Conservation (phyloP, 2,329 filamentous ascomycete species). For the Corinectria fuckeliana region DNA sequence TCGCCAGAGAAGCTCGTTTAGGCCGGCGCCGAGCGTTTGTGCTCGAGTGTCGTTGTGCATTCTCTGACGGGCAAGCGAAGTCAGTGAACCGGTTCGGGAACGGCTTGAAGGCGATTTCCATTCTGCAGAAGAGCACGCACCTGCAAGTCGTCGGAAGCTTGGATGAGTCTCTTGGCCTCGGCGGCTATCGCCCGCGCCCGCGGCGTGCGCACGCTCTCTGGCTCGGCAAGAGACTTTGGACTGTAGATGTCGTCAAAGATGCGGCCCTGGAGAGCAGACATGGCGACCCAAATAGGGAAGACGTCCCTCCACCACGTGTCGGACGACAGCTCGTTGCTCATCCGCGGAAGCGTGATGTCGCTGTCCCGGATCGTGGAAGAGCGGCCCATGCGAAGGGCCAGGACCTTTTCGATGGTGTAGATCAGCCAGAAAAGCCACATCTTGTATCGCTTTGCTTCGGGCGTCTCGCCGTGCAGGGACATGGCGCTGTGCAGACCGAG, state of each 20-base stretch:
- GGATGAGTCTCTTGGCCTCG: conserved; percentile 13
- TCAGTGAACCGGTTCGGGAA: not conserved
- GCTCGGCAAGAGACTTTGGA: conserved; percentile 29
- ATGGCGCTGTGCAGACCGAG: conserved; percentile 31
- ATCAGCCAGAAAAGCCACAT: conserved; percentile 36
- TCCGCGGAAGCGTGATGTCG: conserved; percentile 33
- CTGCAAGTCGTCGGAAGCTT: not conserved
- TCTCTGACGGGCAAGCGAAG: not conserved
- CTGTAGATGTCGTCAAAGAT: conserved; percentile 40
- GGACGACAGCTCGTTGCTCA: not conserved
- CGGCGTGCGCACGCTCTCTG: conserved; percentile 22
- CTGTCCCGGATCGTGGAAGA: conserved; percentile 35
- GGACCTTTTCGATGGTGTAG: conserved; percentile 34
- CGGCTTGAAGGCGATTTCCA: not conserved
- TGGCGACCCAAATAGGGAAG: conserved; percentile 22
- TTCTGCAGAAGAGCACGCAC: not conserved
- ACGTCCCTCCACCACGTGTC: not conserved
- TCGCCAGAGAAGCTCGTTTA: conserved; percentile 23
- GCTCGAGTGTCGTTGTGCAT: not conserved
- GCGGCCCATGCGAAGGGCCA: conserved; percentile 36
- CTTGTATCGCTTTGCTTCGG: conserved; percentile 15
- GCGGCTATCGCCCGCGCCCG: conserved; percentile 25
- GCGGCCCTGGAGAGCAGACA: conserved; percentile 29
- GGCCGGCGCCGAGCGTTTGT: conserved; percentile 7
- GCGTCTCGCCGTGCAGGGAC: conserved; percentile 13